These are phyloP conservation scores for Actinomucor elegans DNA, from an alignment of 371 early-diverging fungal genomes.

Conservation along the genomic window DNA sequence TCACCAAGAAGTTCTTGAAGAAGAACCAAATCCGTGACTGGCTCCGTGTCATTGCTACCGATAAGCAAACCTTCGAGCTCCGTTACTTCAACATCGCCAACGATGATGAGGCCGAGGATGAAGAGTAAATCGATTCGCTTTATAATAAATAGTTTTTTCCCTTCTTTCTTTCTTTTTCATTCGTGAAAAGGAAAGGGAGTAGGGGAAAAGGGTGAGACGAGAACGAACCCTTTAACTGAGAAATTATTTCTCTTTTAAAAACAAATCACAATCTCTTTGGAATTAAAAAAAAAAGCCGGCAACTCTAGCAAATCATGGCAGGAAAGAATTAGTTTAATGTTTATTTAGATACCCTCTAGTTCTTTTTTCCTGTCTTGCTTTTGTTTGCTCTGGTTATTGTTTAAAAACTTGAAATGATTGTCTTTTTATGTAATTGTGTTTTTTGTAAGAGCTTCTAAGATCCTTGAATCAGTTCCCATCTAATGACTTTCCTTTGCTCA, in stretches of 20 bases:
- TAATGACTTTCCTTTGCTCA: too few relatives aligned
- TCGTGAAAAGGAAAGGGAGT: not conserved
- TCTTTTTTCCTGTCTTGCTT: too few relatives aligned
- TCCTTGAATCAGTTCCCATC: too few relatives aligned
- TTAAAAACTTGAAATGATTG: too few relatives aligned
- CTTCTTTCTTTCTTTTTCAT: not conserved
- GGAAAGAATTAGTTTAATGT: too few relatives aligned
- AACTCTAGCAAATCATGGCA: too few relatives aligned
- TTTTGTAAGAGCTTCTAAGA: too few relatives aligned
- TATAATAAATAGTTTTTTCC: not conserved
- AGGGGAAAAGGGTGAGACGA: constrained; percentile 57
- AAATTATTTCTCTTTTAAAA: constrained; percentile 9
- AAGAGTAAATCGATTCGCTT: constrained; percentile 42
- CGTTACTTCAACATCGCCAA: constrained; percentile 94
- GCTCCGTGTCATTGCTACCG: constrained; percentile 93
- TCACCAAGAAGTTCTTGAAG: constrained; percentile 99
- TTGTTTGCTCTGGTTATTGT: too few relatives aligned
- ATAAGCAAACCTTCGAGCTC: constrained; percentile 93
- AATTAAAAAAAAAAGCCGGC: too few relatives aligned
- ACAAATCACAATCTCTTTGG: constrained; percentile 34
- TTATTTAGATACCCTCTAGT: too few relatives aligned
- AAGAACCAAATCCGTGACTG: constrained; percentile 98
- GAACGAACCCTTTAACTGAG: constrained; percentile 59
- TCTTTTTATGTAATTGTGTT: too few relatives aligned
- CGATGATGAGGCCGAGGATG: constrained; percentile 82